Percentiles rank a stretch among this genome's conserved stretches.
phyloP scores from a whole-genome alignment of 495 filamentous ascomycete species.

The Penicillium egyptiacum region DNA sequence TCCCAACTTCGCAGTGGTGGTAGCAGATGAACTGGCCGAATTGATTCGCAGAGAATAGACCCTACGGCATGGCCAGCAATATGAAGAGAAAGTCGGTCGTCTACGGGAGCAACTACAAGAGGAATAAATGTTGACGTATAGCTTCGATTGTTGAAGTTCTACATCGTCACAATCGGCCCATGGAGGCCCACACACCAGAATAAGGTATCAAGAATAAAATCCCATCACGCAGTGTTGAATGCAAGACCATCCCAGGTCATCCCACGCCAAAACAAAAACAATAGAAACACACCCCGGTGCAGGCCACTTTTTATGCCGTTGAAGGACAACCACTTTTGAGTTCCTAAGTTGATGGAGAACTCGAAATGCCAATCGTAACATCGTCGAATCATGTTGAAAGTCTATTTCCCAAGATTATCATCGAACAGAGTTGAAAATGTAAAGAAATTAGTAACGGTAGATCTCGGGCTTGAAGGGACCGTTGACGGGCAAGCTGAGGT shows the following conservation, averaged over 20 bases:
- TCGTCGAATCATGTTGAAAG: slow-evolving; percentile 67
- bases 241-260: slow-evolving; percentile 47
- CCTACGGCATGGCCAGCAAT: neutral
- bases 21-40: slow-evolving; percentile 25
- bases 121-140: slow-evolving; percentile 10
- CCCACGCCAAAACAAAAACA: slow-evolving; percentile 37
- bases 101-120: slow-evolving; percentile 7
- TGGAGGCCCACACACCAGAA: slow-evolving; percentile 16
- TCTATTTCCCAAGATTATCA: slow-evolving; percentile 41
- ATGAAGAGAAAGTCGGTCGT: neutral
- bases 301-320: slow-evolving; percentile 60
- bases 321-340: slow-evolving; percentile 63
- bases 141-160: slow-evolving; percentile 19
- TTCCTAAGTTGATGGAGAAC: slow-evolving; percentile 50
- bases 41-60: slow-evolving; percentile 16
- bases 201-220: slow-evolving; percentile 33
- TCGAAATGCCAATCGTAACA: slow-evolving; percentile 54
- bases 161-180: slow-evolving; percentile 20
- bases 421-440: slow-evolving; percentile 35
- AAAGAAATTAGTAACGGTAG: slow-evolving; percentile 54
- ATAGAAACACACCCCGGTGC: slow-evolving; percentile 40
- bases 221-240: slow-evolving; percentile 50
- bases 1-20: slow-evolving; percentile 34
- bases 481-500: slow-evolving; percentile 77
- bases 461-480: slow-evolving; percentile 94